Percentiles rank a stretch among this genome's conserved stretches.
These are phyloP conservation scores for Aspergillus proliferans DNA, from an alignment of 2,329 filamentous ascomycete species.

Conservation along the genomic window DNA sequence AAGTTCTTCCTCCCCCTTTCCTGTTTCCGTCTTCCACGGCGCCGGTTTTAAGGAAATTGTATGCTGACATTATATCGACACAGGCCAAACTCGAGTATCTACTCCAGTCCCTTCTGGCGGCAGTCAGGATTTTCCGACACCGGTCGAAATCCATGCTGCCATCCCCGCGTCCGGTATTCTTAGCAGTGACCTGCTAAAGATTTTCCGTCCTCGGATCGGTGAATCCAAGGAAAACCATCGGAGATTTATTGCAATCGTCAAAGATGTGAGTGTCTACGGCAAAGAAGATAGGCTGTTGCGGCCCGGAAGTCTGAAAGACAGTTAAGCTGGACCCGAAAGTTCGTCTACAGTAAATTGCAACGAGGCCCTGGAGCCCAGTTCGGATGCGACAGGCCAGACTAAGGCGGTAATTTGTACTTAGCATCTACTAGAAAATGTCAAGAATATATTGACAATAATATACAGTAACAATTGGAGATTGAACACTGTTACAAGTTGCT, in stretches of 20 bases:
- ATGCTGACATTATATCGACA: neutral
- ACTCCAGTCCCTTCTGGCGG: conserved; percentile 23
- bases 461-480: too few relatives aligned
- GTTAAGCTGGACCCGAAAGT: neutral
- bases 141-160: conserved; percentile 41
- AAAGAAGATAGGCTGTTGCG: conserved; percentile 38
- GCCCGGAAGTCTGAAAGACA: conserved; percentile 32
- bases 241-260: conserved; percentile 40
- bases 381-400: too few relatives aligned
- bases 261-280: conserved; percentile 38
- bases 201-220: conserved; percentile 39
- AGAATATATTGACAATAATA: too few relatives aligned
- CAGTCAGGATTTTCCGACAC: conserved; percentile 35
- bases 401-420: too few relatives aligned
- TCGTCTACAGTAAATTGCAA: too few relatives aligned
- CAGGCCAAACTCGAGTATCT: conserved; percentile 24
- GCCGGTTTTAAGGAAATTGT: neutral
- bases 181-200: conserved; percentile 38
- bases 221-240: conserved; percentile 37
- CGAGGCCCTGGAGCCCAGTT: too few relatives aligned
- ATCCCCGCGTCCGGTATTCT: conserved; percentile 42
- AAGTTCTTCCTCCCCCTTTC: conserved; percentile 7
- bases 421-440: too few relatives aligned
- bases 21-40: neutral
- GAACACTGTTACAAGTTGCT: too few relatives aligned